phyloP scores from a whole-genome alignment of 2,329 filamentous ascomycete species.

The Stachybotrys chartarum region DNA sequence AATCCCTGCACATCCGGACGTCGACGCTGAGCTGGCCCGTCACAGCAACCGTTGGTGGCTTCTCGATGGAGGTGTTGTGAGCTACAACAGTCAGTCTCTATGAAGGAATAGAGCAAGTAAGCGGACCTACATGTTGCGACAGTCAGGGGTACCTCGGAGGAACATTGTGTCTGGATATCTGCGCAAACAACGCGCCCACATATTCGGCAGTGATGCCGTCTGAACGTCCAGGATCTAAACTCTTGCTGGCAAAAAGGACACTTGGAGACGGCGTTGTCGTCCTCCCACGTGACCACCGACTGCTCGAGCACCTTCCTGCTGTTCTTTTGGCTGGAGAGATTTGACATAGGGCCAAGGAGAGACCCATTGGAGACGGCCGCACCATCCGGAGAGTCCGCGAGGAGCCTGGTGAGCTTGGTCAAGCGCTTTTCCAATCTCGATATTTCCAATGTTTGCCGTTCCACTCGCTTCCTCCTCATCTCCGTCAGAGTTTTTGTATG shows the following conservation, averaged over 20 bases:
- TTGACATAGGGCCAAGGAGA: slow-evolving; percentile 54
- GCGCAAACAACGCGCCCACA: slow-evolving; percentile 92
- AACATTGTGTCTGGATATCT: slow-evolving; percentile 78
- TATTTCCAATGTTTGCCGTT: slow-evolving; percentile 80
- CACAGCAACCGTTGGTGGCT: slow-evolving; percentile 20
- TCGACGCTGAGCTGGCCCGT: slow-evolving; percentile 60
- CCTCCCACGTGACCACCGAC: slow-evolving; percentile 90
- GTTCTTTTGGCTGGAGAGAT: slow-evolving; percentile 61
- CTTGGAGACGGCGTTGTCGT: slow-evolving; percentile 69
- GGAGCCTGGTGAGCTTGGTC: slow-evolving; percentile 78
- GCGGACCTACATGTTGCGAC: slow-evolving; percentile 47
- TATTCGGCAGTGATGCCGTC: slow-evolving; percentile 88
- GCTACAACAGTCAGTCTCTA: slow-evolving; percentile 6
- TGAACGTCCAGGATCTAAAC: slow-evolving; percentile 87
- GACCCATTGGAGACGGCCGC: slow-evolving; percentile 41
- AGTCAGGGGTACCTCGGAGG: slow-evolving; percentile 73
- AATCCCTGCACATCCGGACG: slow-evolving; percentile 88
- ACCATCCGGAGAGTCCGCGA: slow-evolving; percentile 69
- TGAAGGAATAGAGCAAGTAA: not conserved
- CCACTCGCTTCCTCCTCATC: slow-evolving; percentile 69
- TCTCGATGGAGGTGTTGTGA: slow-evolving; percentile 30
- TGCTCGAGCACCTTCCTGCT: slow-evolving; percentile 80
- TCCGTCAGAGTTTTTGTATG: slow-evolving; percentile 64
- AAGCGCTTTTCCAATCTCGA: slow-evolving; percentile 86
- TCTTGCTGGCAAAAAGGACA: slow-evolving; percentile 97